Base-by-base conservation (phyloP, 1,139 yeast species). In the Eremothecium gossypii region DNA sequence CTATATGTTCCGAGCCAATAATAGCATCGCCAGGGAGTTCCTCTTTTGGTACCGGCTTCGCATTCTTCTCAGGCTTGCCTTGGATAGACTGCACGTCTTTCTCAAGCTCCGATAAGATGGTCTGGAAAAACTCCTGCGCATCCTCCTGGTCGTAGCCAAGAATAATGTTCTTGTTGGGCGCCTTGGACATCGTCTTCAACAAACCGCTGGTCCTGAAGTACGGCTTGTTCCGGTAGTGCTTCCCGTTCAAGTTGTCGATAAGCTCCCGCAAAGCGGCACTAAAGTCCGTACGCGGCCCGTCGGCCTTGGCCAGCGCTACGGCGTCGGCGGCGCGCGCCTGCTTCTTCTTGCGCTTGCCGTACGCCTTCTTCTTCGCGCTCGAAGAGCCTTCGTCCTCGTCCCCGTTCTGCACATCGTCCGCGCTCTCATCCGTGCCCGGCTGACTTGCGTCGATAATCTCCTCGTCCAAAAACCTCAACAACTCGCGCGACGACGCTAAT, bases 71-170 rank as follows among this genome's bases (percentile, higher is more conserved):
- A 10, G 42, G 33, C 31, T 40, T 45, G 32, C 41, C 46, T 27
- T 37, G 36, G 27, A 49, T 26, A 8, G 54, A 47, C 41, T 63
- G 63, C 30, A 56, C 55, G 41, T 86, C 94, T 41, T 73, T 74
- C 59, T 86, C 96, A 40, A 86, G 67, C 41, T 83, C 75, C 35
- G 74, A 71, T 71, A 86, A 71, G 4, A 86, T 74, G 48, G 83
- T 75, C 60, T 86, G 96, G 65, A 86, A 86, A 55, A 86, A 86
- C 60, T 86, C 96, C 63, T 87, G 96, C 0, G 96, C 96, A 63
- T 86, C 96, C 61, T 86, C 96, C 63, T 86, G 96, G 54, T 83
- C 86, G 56, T 85, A 84, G 1, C 95, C 91, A 38, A 79, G 64
- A 55, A 86, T 78, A 49, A 86, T 73, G 57, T 80, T 79, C 52